phyloP scores from a whole-genome alignment of 2,329 filamentous ascomycete species.

The Stachybotrys elegans region DNA sequence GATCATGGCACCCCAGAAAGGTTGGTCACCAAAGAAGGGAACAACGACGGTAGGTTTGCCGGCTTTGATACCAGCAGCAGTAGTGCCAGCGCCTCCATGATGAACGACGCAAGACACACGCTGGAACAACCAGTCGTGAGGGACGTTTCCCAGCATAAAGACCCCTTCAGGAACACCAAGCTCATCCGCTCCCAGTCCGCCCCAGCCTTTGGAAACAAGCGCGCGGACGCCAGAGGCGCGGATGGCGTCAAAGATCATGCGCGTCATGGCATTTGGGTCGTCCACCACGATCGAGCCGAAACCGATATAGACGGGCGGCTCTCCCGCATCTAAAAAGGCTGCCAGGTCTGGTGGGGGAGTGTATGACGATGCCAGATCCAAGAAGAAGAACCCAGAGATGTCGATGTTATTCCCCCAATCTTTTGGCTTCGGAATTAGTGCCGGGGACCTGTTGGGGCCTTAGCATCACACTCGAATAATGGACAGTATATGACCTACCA shows the following conservation, averaged over 20 bases:
- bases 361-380: constrained; percentile 62
- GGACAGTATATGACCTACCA: constrained; percentile 46
- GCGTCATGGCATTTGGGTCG: constrained; percentile 65
- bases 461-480: not conserved
- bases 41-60: constrained; percentile 79
- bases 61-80: constrained; percentile 75
- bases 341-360: constrained; percentile 60
- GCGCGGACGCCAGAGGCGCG: constrained; percentile 65
- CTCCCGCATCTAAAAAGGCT: constrained; percentile 61
- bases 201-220: constrained; percentile 84
- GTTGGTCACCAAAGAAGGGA: constrained; percentile 83
- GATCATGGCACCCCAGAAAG: constrained; percentile 78
- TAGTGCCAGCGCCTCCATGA: constrained; percentile 84
- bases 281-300: constrained; percentile 82
- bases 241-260: constrained; percentile 68
- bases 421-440: constrained; percentile 70
- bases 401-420: constrained; percentile 71
- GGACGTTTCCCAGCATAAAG: constrained; percentile 79
- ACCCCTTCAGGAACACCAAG: constrained; percentile 68
- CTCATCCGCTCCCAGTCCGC: constrained; percentile 70
- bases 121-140: constrained; percentile 86
- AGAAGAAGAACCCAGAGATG: constrained; percentile 73
- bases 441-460: constrained; percentile 49
- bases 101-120: constrained; percentile 79
- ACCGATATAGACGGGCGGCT: constrained; percentile 74